These are phyloP conservation scores for Penicillium sp. DNA, from an alignment of 2,329 filamentous ascomycete genomes.

Conservation along the genomic window DNA sequence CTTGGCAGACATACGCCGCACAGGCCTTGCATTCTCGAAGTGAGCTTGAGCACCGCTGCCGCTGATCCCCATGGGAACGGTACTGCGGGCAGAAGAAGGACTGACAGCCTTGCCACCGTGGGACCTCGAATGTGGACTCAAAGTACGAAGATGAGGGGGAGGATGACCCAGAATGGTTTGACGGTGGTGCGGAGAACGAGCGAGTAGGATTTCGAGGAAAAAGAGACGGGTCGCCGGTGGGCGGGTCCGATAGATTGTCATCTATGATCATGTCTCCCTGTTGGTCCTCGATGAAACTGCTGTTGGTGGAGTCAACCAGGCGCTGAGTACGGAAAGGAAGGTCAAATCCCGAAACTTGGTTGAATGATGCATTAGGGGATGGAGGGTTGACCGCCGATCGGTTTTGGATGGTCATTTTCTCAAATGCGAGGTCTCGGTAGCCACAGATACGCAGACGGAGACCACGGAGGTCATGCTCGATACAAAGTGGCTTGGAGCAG, in stretches of 20 bases:
- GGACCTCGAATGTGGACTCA: constrained; percentile 36
- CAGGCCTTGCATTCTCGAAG: constrained; percentile 48
- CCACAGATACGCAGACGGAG: constrained; percentile 59
- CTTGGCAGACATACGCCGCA: constrained; percentile 47
- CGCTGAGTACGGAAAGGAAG: constrained; percentile 33
- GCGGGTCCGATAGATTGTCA: constrained; percentile 19
- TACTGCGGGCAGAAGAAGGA: constrained; percentile 50
- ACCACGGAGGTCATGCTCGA: constrained; percentile 60
- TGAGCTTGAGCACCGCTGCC: constrained; percentile 44
- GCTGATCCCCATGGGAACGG: constrained; percentile 46
- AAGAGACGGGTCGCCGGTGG: constrained; percentile 20
- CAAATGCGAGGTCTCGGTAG: constrained; percentile 54
- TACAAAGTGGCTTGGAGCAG: constrained; percentile 58
- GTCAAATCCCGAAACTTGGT: constrained; percentile 24
- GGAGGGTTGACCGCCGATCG: constrained; percentile 18
- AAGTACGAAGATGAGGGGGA: constrained; percentile 40
- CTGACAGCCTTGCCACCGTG: constrained; percentile 49
- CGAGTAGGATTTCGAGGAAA: constrained; percentile 31
- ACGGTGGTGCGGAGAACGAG: constrained; percentile 40
- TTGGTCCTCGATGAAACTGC: constrained; percentile 37
- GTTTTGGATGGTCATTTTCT: constrained; percentile 45
- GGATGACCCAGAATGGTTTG: constrained; percentile 42
- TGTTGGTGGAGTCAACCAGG: constrained; percentile 31
- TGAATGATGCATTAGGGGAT: constrained; percentile 13
- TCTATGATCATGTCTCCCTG: constrained; percentile 28